Conservation (phyloP, 2,329 filamentous ascomycete species). For the Podosphaera aphanis region DNA sequence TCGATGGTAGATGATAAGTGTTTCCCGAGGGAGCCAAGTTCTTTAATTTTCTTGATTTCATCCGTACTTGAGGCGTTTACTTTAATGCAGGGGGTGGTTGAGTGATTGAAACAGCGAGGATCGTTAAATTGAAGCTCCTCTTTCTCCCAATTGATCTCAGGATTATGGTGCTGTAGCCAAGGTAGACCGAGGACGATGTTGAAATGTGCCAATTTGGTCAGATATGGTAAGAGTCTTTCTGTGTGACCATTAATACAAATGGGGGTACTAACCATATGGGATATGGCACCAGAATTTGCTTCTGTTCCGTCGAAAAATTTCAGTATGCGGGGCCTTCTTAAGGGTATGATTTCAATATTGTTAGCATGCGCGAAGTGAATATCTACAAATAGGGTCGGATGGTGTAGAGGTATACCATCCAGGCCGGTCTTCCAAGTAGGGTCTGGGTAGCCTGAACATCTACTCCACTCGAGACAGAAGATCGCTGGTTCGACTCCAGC, state of each 20-base stretch:
- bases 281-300: not conserved
- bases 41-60: not conserved
- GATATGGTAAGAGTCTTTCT: not conserved
- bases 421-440: no score
- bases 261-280: not conserved
- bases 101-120: not conserved
- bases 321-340: not conserved
- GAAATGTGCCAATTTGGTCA: no score
- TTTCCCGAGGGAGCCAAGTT: not conserved
- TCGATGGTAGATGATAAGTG: no score
- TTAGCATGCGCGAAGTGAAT: not conserved
- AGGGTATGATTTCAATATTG: not conserved
- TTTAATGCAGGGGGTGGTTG: not conserved
- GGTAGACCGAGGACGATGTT: no score
- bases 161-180: no score
- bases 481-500: no score
- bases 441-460: no score
- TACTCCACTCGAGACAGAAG: no score
- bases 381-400: conserved; percentile 1
- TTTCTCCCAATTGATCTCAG: not conserved
- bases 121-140: not conserved
- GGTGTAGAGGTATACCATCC: no score
- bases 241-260: not conserved
- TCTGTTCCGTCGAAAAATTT: not conserved
- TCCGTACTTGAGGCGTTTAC: no score